phyloP scores from a whole-genome alignment of 345 rosid species.

The Eucalyptus victrix region DNA sequence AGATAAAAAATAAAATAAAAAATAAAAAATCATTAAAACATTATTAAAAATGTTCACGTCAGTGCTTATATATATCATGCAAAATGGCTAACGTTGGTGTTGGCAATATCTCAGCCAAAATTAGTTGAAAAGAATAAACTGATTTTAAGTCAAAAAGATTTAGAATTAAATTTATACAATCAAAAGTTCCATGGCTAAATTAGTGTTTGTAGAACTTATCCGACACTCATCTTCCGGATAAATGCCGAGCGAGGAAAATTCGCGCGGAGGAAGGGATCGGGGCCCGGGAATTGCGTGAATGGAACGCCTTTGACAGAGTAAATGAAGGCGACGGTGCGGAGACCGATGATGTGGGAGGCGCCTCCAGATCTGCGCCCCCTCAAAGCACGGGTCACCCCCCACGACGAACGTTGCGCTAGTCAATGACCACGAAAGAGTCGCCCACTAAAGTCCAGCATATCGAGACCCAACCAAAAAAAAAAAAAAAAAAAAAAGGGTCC shows the following conservation, averaged over 20 bases:
- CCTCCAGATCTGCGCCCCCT: not conserved
- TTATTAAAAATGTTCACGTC: no score
- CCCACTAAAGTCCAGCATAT: not conserved
- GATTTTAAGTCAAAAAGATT: rapidly evolving
- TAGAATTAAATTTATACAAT: rapidly evolving
- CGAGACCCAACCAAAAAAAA: not conserved
- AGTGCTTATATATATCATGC: no score
- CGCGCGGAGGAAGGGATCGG: not conserved
- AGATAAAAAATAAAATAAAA: no score
- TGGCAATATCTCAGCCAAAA: rapidly evolving
- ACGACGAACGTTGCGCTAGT: not conserved
- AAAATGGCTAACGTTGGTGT: no score
- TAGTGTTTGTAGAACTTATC: not conserved
- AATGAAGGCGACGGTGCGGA: not conserved
- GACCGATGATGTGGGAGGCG: not conserved
- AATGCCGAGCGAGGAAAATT: not conserved
- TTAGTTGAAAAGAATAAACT: rapidly evolving
- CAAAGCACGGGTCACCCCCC: not conserved
- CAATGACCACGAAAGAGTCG: not conserved
- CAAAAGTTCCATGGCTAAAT: rapidly evolving
- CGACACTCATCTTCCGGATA: not conserved
- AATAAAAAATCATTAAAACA: rapidly evolving
- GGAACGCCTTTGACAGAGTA: not conserved
- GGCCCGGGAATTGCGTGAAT: not conserved
- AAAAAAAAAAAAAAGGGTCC: not conserved